These are phyloP conservation scores for Centella asiatica DNA, from an alignment of 129 eudicot genomes.

Conservation along the genomic window DNA sequence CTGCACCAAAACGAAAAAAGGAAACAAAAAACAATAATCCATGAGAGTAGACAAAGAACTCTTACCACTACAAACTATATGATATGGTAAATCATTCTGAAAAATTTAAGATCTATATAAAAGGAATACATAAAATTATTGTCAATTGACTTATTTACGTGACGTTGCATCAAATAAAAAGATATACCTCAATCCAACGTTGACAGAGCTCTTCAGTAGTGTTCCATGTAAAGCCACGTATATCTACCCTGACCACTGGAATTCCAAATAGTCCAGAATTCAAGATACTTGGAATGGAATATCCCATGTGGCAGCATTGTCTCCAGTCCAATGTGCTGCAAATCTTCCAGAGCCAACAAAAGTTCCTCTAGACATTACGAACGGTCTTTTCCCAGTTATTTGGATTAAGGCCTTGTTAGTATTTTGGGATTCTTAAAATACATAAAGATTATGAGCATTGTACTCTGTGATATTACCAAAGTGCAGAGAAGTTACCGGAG, in stretches of 20 bases:
- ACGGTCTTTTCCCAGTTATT: conserved; percentile 54
- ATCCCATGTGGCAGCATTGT: conserved; percentile 88
- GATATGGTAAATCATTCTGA: background rate
- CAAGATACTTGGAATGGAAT: conserved; percentile 65
- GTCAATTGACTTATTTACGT: too few species aligned
- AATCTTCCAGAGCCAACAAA: conserved; percentile 81
- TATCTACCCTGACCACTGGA: conserved; percentile 94
- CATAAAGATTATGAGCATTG: conserved; percentile 73
- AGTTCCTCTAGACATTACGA: conserved; percentile 61
- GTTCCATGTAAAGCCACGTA: conserved; percentile 59
- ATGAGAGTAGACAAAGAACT: background rate
- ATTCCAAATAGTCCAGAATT: conserved; percentile 67
- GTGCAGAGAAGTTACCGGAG: conserved; percentile 65
- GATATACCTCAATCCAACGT: conserved; percentile 77
- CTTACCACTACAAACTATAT: background rate
- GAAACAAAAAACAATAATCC: background rate
- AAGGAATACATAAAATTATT: background rate
- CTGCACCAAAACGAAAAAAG: background rate
- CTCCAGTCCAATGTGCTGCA: conserved; percentile 94
- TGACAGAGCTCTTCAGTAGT: conserved; percentile 87
- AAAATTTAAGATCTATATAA: background rate
- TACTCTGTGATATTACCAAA: conserved; percentile 62
- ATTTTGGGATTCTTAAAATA: conserved; percentile 59
- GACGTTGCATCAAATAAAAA: background rate
- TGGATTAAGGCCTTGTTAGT: conserved; percentile 43